phyloP scores from a whole-genome alignment of 176 grass and related monocot species.

The Pontederia paniculata region DNA sequence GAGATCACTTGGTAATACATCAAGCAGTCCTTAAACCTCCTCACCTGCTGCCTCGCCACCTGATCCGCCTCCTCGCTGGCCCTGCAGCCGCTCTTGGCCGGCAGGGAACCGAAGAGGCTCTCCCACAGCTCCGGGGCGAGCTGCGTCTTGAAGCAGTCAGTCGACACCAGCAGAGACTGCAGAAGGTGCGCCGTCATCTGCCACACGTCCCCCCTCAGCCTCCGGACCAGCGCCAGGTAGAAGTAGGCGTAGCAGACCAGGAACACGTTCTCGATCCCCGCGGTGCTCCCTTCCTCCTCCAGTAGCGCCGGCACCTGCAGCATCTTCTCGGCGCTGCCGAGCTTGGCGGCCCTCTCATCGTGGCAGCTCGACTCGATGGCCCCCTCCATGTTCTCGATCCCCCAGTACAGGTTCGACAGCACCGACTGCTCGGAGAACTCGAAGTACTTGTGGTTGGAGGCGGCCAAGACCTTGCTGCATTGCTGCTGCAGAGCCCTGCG shows the following conservation, averaged over 20 bases:
- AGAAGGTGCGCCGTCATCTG: slow-evolving; percentile 91
- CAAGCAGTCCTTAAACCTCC: slow-evolving; percentile 83
- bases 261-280: slow-evolving; percentile 50
- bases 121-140: slow-evolving; percentile 67
- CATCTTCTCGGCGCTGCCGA: slow-evolving; percentile 42
- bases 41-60: slow-evolving; percentile 38
- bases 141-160: slow-evolving; percentile 24
- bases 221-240: slow-evolving; percentile 65
- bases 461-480: slow-evolving; percentile 22
- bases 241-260: slow-evolving; percentile 79
- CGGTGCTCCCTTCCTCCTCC: slow-evolving; percentile 55
- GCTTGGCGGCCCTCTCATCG: slow-evolving; percentile 3
- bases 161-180: slow-evolving; percentile 45
- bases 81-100: slow-evolving; percentile 2
- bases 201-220: slow-evolving; percentile 54
- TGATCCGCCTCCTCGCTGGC: slow-evolving; percentile 28
- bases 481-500: slow-evolving; percentile 21
- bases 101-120: slow-evolving; percentile 36
- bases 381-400: slow-evolving; percentile 37
- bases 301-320: slow-evolving; percentile 76
- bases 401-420: slow-evolving; percentile 46
- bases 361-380: neutral
- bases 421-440: slow-evolving; percentile 29
- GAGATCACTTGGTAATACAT: slow-evolving; percentile 93
- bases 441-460: slow-evolving; percentile 1